Percentiles rank a stretch among this genome's conserved stretches.
Conservation (phyloP, 2,329 filamentous ascomycete genomes). For the Ilyonectria sp. region DNA sequence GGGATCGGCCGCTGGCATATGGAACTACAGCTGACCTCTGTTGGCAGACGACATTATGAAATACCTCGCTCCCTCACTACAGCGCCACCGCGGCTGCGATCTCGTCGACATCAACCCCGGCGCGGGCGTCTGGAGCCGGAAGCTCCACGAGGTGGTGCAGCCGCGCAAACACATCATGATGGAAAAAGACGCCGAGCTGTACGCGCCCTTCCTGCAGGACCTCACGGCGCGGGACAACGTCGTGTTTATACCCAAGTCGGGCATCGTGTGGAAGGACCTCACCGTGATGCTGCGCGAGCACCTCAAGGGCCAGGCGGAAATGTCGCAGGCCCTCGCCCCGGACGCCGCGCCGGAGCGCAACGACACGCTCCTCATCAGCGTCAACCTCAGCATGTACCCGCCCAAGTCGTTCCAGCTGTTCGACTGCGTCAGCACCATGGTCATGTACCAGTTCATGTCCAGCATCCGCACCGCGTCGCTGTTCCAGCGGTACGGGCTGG, state of each 20-base stretch:
- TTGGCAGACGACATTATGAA: constrained; percentile 76
- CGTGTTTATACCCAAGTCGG: constrained; percentile 68
- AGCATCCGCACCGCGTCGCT: constrained; percentile 71
- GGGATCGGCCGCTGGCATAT: background rate
- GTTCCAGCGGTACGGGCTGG: constrained; percentile 83
- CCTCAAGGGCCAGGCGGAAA: constrained; percentile 68
- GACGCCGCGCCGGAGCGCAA: constrained; percentile 69
- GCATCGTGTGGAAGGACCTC: constrained; percentile 74
- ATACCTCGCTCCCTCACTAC: constrained; percentile 78
- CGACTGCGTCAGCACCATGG: constrained; percentile 69
- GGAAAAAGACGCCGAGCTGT: constrained; percentile 76
- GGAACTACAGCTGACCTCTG: background rate
- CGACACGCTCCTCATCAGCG: constrained; percentile 80
- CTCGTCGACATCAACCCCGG: constrained; percentile 91
- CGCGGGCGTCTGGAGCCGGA: constrained; percentile 82
- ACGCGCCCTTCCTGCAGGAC: constrained; percentile 72
- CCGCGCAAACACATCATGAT: constrained; percentile 88
- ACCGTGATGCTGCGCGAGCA: constrained; percentile 64
- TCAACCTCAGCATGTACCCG: constrained; percentile 73
- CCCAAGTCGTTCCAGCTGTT: constrained; percentile 66
- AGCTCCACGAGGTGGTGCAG: constrained; percentile 80
- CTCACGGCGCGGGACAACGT: constrained; percentile 66
- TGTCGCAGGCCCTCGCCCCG: constrained; percentile 39
- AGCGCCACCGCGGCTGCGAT: constrained; percentile 83
- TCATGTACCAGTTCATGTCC: constrained; percentile 74